Conservation (phyloP, 352 stramenopile genomes). For the Thraustotheca clavata region DNA sequence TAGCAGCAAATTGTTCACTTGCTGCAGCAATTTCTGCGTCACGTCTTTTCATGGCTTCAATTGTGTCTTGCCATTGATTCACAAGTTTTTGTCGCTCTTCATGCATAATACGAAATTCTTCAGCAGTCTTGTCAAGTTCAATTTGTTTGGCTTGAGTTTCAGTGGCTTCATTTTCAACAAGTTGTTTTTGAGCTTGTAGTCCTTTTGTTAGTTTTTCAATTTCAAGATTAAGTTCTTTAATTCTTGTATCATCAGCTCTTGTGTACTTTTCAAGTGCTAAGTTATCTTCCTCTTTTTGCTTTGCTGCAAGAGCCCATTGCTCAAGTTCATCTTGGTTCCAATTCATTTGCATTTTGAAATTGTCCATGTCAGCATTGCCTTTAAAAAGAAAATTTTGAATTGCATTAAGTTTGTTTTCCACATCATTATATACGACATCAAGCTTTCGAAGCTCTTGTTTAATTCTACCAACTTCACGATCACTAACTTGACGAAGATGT, state of each 20-base stretch:
- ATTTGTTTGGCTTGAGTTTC: constrained; percentile 94
- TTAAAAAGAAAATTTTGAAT: constrained; percentile 89
- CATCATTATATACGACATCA: constrained; percentile 59
- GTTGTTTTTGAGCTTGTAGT: constrained; percentile 65
- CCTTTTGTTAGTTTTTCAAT: constrained; percentile 91
- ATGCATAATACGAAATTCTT: constrained; percentile 91
- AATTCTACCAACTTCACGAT: constrained; percentile 83
- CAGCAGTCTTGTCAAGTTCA: constrained; percentile 92
- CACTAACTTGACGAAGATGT: constrained; percentile 87
- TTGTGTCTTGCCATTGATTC: constrained; percentile 91
- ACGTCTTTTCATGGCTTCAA: constrained; percentile 88
- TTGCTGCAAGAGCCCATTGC: constrained; percentile 91
- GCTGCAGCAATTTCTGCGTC: constrained; percentile 90
- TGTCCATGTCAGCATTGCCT: constrained; percentile 91
- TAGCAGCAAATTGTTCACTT: constrained; percentile 84
- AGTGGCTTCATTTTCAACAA: constrained; percentile 74
- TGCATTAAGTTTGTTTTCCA: constrained; percentile 80
- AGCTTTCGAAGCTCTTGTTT: constrained; percentile 62
- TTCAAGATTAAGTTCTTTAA: constrained; percentile 90
- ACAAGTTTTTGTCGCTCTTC: constrained; percentile 90
- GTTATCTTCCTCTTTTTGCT: constrained; percentile 95
- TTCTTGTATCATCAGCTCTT: constrained; percentile 89
- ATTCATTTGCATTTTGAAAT: constrained; percentile 96
- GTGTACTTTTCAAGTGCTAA: constrained; percentile 90
- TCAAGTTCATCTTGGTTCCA: constrained; percentile 98